phyloP scores from a whole-genome alignment of 2,329 filamentous ascomycete species.

The Xylaria polymorpha region DNA sequence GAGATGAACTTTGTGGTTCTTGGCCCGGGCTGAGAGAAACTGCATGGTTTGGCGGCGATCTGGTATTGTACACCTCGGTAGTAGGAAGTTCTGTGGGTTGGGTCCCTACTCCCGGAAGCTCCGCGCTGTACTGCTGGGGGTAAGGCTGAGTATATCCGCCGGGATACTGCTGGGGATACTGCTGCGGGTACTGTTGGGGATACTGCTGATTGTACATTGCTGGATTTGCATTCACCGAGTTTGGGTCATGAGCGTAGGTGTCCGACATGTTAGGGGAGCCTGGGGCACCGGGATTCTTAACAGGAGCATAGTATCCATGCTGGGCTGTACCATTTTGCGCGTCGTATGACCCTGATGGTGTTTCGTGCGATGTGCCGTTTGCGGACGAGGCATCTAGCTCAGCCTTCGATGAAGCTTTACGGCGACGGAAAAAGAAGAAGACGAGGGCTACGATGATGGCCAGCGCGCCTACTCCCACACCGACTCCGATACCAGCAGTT shows the following conservation, averaged over 20 bases:
- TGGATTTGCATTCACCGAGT: conserved; percentile 23
- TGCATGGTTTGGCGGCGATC: conserved; percentile 9
- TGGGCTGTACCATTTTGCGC: conserved; percentile 29
- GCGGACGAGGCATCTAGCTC: conserved; percentile 13
- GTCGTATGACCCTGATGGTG: conserved; percentile 20
- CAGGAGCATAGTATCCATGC: conserved; percentile 43
- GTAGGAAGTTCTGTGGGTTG: conserved; percentile 36
- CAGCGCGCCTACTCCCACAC: conserved; percentile 46
- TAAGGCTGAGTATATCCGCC: conserved; percentile 39
- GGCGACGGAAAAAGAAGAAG: conserved; percentile 48
- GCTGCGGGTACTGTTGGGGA: conserved; percentile 31
- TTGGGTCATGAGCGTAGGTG: conserved; percentile 29
- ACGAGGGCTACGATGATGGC: conserved; percentile 41
- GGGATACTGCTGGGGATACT: conserved; percentile 37
- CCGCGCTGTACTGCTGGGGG: conserved; percentile 40
- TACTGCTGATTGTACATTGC: conserved; percentile 38
- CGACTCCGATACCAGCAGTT: conserved; percentile 52
- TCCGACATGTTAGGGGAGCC: conserved; percentile 30
- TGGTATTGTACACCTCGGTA: conserved; percentile 10
- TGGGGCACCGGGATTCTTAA: conserved; percentile 39
- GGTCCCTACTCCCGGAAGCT: conserved; percentile 36
- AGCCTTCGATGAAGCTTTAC: conserved; percentile 36
- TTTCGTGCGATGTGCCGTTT: conserved; percentile 26
- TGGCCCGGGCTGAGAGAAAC: conserved; percentile 11
- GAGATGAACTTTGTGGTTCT: conserved; percentile 13